Base-by-base conservation (phyloP, 495 filamentous ascomycete species). In the Penicillium lagena region DNA sequence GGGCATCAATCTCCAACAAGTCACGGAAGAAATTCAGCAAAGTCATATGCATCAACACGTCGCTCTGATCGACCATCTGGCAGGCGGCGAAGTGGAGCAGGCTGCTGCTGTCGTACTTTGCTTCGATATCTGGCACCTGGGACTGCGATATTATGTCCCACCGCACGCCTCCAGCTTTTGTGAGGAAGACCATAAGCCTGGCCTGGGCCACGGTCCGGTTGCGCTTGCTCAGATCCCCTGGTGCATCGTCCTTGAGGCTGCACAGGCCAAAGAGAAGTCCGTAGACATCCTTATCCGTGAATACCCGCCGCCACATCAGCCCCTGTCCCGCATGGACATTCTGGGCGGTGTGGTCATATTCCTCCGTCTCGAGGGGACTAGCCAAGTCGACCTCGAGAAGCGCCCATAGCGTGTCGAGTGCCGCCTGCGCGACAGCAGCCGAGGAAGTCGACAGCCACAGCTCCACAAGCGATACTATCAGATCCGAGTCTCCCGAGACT, bases 121-220 rank as follows among this genome's bases (percentile, higher is more conserved):
- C 49, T 43, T 89, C 82, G 1, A 90, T 54, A 0, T 84, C 80
- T 0, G 77, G 50, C 17, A 83, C 64, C 14, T 83, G 73, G 0
- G 83, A 73, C 12, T 55, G 66, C 8, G 75, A 72, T 32, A 93
- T 70, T 9, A 76, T 67, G 11, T 70, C 63, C 70, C 87, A 81
- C 55, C 86, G 79, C 40, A 89, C 49, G 2, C 64, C 60, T 4
- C 82, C 85, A 4, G 88, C 73, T 11, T 81, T 77, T 2, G 83
- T 79, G 3, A 95, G 62, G 47, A 90, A 68, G 9, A 81, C 76
- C 50, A 95, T 66, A 34, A 95, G 47, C 44, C 90, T 72, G 31
- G 82, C 87, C 63, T 96, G 89, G 2, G 87, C 83, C 14, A 94
- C 64, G 1, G 87, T 85, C 47, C 80, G 80, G 39, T 91, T 79